Evolutionary conservation across 2,329 filamentous ascomycete species (phyloP).

Genomic region (Talaromyces albobiverticillius): DNA sequence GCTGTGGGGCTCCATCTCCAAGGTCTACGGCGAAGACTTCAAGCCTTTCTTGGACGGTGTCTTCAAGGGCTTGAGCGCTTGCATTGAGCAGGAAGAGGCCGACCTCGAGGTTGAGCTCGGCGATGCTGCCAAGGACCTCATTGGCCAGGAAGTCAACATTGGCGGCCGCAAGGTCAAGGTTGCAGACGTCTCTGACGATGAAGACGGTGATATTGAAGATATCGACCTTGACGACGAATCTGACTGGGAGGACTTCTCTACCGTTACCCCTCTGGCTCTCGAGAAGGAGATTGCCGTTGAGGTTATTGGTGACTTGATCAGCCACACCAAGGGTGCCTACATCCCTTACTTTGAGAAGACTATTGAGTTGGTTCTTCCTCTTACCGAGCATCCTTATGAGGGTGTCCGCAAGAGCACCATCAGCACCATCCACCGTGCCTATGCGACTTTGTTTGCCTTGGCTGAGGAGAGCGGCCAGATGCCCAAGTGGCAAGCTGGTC

Average conservation of each 20-base stretch:
- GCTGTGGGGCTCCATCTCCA: slow-evolving; percentile 89
- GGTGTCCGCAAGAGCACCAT: slow-evolving; percentile 90
- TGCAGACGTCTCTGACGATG: slow-evolving; percentile 61
- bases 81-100: slow-evolving; percentile 83
- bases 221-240: slow-evolving; percentile 75
- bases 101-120: slow-evolving; percentile 74
- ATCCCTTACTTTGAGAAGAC: slow-evolving; percentile 87
- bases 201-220: slow-evolving; percentile 59
- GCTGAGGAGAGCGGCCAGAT: slow-evolving; percentile 75
- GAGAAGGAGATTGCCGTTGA: slow-evolving; percentile 98
- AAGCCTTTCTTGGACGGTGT: slow-evolving; percentile 46
- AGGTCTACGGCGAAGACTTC: slow-evolving; percentile 76
- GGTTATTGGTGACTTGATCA: slow-evolving; percentile 88
- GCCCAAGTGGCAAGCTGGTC: slow-evolving; percentile 82
- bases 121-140: slow-evolving; percentile 69
- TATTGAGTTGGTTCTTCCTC: slow-evolving; percentile 73
- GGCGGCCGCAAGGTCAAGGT: slow-evolving; percentile 85
- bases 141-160: slow-evolving; percentile 72
- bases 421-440: slow-evolving; percentile 88
- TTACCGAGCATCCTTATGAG: slow-evolving; percentile 87
- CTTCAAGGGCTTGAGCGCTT: slow-evolving; percentile 65
- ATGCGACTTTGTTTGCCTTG: slow-evolving; percentile 84
- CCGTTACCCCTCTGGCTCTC: slow-evolving; percentile 82
- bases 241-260: slow-evolving; percentile 78
- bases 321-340: slow-evolving; percentile 75